Evolutionary conservation across 257 asterid species (phyloP).

Genomic region (Solanum infundibuliforme): DNA sequence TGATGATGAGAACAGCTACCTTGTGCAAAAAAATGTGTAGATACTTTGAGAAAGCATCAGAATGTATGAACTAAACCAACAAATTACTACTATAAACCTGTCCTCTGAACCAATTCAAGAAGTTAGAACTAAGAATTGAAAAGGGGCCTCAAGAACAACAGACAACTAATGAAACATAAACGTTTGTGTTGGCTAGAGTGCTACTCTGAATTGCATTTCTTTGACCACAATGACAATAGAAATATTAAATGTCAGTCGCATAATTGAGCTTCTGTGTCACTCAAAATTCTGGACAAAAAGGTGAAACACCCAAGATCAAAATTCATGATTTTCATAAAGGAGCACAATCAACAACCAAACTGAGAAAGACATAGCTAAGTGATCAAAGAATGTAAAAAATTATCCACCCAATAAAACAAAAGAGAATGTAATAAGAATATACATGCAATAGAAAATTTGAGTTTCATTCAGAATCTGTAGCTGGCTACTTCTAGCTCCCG

Average conservation of each 20-base stretch:
- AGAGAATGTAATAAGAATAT: neutral
- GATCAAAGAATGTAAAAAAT: neutral
- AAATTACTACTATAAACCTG: neutral
- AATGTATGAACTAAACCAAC: neutral
- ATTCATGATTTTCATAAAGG: neutral
- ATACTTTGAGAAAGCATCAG: neutral
- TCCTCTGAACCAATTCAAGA: neutral
- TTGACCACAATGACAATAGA: neutral
- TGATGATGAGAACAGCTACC: conserved; percentile 50
- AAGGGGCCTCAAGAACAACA: neutral
- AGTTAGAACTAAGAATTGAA: neutral
- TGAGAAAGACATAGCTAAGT: neutral
- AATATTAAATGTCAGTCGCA: neutral
- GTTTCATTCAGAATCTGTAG: neutral
- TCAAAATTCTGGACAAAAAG: neutral
- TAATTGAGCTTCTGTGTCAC: neutral
- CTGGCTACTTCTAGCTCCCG: neutral
- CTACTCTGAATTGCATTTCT: neutral
- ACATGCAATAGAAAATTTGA: neutral
- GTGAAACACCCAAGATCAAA: neutral
- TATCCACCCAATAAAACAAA: neutral
- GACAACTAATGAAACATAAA: neutral
- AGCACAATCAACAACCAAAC: neutral
- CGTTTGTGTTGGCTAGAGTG: neutral
- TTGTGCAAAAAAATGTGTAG: conserved; percentile 11